Evolutionary conservation across 768 basidiomycete species (phyloP).

Genomic region (Ramaria sp.): DNA sequence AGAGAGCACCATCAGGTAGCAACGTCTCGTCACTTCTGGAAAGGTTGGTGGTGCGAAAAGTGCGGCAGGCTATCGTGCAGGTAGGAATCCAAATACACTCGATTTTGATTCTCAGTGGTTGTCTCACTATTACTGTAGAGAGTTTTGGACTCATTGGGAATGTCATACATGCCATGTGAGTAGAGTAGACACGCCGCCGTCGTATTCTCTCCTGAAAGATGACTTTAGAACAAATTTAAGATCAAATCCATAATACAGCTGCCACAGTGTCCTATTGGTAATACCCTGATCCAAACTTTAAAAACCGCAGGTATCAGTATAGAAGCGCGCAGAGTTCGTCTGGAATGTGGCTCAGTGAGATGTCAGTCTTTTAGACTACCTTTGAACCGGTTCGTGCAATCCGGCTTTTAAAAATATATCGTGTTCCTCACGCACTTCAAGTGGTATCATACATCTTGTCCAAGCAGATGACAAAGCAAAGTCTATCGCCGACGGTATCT

Average conservation of each 20-base stretch:
- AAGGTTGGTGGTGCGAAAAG: conserved; percentile 55
- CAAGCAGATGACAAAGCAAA: conserved; percentile 22
- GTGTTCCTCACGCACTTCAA: background rate
- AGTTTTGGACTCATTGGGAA: conserved; percentile 66
- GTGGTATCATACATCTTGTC: conserved; percentile 18
- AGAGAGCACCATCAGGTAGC: background rate
- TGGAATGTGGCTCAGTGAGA: background rate
- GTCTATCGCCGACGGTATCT: conserved; percentile 40
- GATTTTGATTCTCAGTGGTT: conserved; percentile 1
- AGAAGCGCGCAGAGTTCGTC: background rate
- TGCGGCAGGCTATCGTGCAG: conserved; percentile 71
- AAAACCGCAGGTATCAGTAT: background rate
- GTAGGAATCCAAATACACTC: conserved; percentile 25
- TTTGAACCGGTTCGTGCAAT: background rate
- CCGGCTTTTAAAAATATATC: background rate
- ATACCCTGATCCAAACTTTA: background rate
- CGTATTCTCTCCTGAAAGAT: background rate
- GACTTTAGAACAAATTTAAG: background rate
- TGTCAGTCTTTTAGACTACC: conserved; percentile 1
- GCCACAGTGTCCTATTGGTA: background rate
- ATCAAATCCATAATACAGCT: background rate
- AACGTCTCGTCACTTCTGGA: conserved; percentile 9
- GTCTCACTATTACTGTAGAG: conserved; percentile 28
- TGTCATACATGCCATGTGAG: conserved; percentile 50
- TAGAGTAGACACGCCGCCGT: background rate